These are phyloP conservation scores for Podospora appendiculata DNA, from an alignment of 495 filamentous ascomycete species.

Conservation along the genomic window DNA sequence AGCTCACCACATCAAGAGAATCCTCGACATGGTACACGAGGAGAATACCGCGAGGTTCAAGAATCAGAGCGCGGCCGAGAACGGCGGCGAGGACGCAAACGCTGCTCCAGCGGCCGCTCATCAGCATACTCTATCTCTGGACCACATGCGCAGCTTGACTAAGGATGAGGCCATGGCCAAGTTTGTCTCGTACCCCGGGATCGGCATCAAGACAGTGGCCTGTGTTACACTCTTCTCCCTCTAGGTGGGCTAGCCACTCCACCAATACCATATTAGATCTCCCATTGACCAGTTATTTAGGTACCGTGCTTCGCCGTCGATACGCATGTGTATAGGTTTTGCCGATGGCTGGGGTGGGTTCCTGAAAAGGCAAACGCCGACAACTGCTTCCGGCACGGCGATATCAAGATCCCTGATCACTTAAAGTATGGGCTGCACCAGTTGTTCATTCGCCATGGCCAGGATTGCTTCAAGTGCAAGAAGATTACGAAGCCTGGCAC, in stretches of 20 bases:
- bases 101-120: neutral
- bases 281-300: constrained; percentile 6
- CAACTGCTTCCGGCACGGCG: constrained; percentile 70
- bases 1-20: constrained; percentile 68
- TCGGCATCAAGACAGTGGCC: constrained; percentile 81
- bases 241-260: constrained; percentile 6
- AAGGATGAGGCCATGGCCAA: constrained; percentile 63
- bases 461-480: constrained; percentile 68
- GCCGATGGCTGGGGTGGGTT: constrained; percentile 82
- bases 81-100: constrained; percentile 10
- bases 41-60: constrained; percentile 39
- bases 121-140: neutral
- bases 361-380: constrained; percentile 55
- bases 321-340: constrained; percentile 76
- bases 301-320: constrained; percentile 78
- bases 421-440: constrained; percentile 87
- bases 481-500: constrained; percentile 43
- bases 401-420: constrained; percentile 72
- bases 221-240: constrained; percentile 81
- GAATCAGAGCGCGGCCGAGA: constrained; percentile 1
- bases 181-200: constrained; percentile 67
- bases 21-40: constrained; percentile 71
- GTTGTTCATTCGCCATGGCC: constrained; percentile 81
- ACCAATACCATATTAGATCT: no score
- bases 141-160: constrained; percentile 22